Evolutionary conservation across 139 green algal genomes (phyloP).

Genomic region (Nannochloris sp.): DNA sequence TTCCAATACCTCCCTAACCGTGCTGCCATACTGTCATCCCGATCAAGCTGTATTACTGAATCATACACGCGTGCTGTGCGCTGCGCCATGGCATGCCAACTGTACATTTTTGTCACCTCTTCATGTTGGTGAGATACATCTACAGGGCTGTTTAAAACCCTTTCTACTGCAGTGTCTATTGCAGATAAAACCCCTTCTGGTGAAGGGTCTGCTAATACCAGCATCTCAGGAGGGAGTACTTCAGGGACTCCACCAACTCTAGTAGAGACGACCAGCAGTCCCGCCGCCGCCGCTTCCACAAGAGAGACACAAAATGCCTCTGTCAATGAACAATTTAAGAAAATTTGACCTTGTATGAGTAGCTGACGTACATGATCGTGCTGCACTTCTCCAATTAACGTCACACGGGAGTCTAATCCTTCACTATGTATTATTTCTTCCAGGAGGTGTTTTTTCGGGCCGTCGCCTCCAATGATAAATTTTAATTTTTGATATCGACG

Average conservation of each 20-base stretch:
- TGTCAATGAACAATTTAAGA: conserved; percentile 90
- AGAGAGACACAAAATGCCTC: conserved; percentile 98
- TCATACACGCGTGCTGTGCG: conserved; percentile 77
- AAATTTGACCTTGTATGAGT: conserved; percentile 65
- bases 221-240: conserved; percentile 82
- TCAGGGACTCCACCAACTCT: conserved; percentile 92
- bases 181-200: conserved; percentile 49
- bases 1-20: conserved; percentile 39
- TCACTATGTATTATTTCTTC: conserved; percentile 59
- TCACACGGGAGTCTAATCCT: conserved; percentile 58
- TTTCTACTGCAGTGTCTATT: conserved; percentile 35
- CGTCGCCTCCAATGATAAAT: conserved; percentile 81
- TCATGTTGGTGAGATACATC: conserved; percentile 45
- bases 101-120: conserved; percentile 75
- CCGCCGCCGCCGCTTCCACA: conserved; percentile 83
- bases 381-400: conserved; percentile 69
- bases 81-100: conserved; percentile 73
- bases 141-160: not conserved
- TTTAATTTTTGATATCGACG: conserved; percentile 51
- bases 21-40: conserved; percentile 32
- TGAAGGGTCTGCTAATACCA: conserved; percentile 73
- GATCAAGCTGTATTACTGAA: conserved; percentile 1
- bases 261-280: conserved; percentile 82
- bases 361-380: conserved; percentile 49
- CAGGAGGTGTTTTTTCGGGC: conserved; percentile 76